Evolutionary conservation across 208 protist species (phyloP).

Genomic region (Naegleria gruberi): DNA sequence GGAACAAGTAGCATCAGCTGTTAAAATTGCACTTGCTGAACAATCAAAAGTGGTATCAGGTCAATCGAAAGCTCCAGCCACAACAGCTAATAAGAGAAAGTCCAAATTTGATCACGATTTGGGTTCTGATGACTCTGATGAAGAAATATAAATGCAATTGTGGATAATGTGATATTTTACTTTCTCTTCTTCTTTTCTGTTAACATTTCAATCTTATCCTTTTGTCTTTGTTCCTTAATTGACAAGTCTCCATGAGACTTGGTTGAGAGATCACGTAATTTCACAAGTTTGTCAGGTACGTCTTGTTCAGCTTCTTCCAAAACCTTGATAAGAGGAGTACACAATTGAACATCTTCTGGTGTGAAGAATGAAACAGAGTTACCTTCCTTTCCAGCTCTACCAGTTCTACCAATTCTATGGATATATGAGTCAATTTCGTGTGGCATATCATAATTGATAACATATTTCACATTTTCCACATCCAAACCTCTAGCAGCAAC

Average conservation of each 20-base stretch:
- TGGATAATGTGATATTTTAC: no score
- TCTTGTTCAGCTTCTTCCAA: neutral
- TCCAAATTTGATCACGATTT: neutral
- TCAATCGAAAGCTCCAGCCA: neutral
- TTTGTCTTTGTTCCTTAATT: neutral
- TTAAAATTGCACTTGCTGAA: neutral
- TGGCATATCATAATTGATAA: constrained; percentile 98
- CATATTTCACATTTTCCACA: constrained; percentile 93
- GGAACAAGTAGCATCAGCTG: neutral
- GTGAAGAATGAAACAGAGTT: constrained; percentile 19
- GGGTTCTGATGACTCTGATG: neutral
- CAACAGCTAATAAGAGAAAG: neutral
- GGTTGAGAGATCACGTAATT: neutral
- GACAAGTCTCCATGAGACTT: neutral
- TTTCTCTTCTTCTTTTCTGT: neutral
- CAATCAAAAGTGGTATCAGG: neutral
- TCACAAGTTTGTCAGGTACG: neutral
- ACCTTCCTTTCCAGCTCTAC: constrained; percentile 50
- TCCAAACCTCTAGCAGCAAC: constrained; percentile 87
- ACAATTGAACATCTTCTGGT: neutral
- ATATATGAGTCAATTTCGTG: constrained; percentile 96
- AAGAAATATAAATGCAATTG: no score
- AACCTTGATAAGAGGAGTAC: neutral
- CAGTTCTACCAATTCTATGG: constrained; percentile 90
- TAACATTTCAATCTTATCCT: neutral